phyloP scores from a whole-genome alignment of 768 basidiomycete genomes.

The Pleurotus platypus region DNA sequence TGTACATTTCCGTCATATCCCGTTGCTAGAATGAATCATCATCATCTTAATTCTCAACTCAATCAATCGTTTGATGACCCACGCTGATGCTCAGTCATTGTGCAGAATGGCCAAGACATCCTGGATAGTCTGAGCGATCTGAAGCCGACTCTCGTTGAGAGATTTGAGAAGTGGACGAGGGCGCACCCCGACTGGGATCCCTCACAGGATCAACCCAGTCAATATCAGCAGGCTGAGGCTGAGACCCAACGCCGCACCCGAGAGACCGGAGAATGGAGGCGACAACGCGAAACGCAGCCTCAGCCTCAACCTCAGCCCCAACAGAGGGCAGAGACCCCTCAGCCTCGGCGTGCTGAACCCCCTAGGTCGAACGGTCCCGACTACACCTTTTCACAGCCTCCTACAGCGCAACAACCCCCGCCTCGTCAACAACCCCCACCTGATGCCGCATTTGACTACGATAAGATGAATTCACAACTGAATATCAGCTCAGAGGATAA shows the following conservation, averaged over 20 bases:
- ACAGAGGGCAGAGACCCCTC: conserved; percentile 28
- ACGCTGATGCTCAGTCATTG: conserved; percentile 11
- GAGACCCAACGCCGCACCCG: conserved; percentile 15
- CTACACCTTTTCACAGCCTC: conserved; percentile 9
- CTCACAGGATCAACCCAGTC: not conserved
- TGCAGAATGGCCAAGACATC: conserved; percentile 73
- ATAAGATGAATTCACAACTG: conserved; percentile 1
- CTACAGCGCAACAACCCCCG: not conserved
- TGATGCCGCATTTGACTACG: conserved; percentile 2
- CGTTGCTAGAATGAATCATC: not conserved
- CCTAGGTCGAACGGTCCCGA: conserved; percentile 16
- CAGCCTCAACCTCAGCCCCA: conserved; percentile 5
- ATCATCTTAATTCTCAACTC: conserved; percentile 4
- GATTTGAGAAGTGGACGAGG: conserved; percentile 58
- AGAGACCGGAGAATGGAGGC: conserved; percentile 17
- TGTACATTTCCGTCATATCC: conserved; percentile 26
- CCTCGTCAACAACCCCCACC: conserved; percentile 3
- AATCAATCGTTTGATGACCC: not conserved
- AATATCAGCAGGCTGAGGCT: conserved; percentile 12
- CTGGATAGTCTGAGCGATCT: conserved; percentile 62
- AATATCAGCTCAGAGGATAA: conserved; percentile 23
- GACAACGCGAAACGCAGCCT: conserved; percentile 26
- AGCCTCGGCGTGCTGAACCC: conserved; percentile 11
- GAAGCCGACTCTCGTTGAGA: conserved; percentile 59
- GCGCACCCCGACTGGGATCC: conserved; percentile 32